These are phyloP conservation scores for Aureobasidium sp. DNA, from an alignment of 2,329 filamentous ascomycete species.

Conservation along the genomic window DNA sequence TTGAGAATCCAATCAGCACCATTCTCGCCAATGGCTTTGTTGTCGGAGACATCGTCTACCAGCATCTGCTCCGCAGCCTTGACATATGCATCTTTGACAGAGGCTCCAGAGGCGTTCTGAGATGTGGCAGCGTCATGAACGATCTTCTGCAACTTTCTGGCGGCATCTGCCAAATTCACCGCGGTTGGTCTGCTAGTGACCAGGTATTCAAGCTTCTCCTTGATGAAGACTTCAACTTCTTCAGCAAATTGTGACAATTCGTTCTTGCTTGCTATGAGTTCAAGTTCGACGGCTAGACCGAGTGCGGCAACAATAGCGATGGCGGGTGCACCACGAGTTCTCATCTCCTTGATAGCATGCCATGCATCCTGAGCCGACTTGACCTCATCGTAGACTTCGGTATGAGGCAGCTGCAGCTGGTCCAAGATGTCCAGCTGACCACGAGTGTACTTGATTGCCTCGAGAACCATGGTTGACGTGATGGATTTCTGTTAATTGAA, in stretches of 20 bases:
- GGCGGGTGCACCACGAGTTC: conserved; percentile 74
- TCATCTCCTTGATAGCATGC: conserved; percentile 76
- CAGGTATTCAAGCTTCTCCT: conserved; percentile 74
- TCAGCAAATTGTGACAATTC: conserved; percentile 48
- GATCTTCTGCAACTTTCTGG: conserved; percentile 64
- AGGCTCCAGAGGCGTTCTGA: conserved; percentile 39
- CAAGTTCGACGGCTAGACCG: conserved; percentile 76
- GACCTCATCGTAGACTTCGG: conserved; percentile 69
- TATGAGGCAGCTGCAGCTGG: conserved; percentile 74
- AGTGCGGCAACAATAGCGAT: conserved; percentile 97
- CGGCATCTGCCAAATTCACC: conserved; percentile 89
- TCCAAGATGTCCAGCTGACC: conserved; percentile 72
- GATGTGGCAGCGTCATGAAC: conserved; percentile 46
- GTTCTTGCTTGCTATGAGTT: conserved; percentile 39
- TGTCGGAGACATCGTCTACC: conserved; percentile 77
- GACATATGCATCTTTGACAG: conserved; percentile 65
- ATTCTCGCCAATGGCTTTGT: conserved; percentile 73
- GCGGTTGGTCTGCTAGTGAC: conserved; percentile 87
- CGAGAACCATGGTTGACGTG: conserved; percentile 46
- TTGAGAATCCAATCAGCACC: conserved; percentile 76
- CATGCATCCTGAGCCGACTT: conserved; percentile 67
- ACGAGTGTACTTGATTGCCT: conserved; percentile 70
- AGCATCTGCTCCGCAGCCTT: conserved; percentile 79
- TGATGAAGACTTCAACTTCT: conserved; percentile 61
- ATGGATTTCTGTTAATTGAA: neutral